phyloP scores from a whole-genome alignment of 2,329 filamentous ascomycete genomes.

The Botrytis squamosa region DNA sequence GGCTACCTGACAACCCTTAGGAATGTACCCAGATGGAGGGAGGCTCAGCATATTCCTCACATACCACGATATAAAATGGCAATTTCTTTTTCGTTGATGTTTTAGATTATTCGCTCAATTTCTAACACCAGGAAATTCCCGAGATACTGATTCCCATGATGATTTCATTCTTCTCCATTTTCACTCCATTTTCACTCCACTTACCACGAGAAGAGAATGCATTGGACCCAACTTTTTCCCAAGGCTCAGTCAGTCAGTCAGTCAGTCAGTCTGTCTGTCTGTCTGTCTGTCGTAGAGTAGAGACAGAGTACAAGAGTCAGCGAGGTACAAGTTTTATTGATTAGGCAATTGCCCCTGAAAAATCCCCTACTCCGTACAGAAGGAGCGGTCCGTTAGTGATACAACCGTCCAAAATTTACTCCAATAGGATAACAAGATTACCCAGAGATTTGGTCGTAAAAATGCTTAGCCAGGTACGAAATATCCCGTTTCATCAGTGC shows the following conservation, averaged over 20 bases:
- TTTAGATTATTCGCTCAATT: neutral
- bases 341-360: conserved; percentile 12
- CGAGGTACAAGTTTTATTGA: neutral
- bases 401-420: neutral
- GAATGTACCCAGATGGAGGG: neutral
- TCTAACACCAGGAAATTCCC: neutral
- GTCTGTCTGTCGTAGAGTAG: neutral
- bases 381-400: neutral
- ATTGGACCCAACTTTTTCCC: neutral
- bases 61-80: neutral
- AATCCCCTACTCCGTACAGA: neutral
- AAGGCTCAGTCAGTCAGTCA: neutral
- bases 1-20: neutral
- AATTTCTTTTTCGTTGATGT: neutral
- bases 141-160: neutral
- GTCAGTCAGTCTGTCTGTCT: too few relatives aligned
- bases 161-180: neutral
- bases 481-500: neutral
- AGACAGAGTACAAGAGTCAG: neutral
- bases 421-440: neutral
- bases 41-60: conserved; percentile 5
- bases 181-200: neutral
- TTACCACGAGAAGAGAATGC: conserved; percentile 6
- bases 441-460: neutral
- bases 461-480: conserved; percentile 9